These are phyloP conservation scores for Inonotus obliquus DNA, from an alignment of 1,284 basidiomycete genomes.

Conservation along the genomic window DNA sequence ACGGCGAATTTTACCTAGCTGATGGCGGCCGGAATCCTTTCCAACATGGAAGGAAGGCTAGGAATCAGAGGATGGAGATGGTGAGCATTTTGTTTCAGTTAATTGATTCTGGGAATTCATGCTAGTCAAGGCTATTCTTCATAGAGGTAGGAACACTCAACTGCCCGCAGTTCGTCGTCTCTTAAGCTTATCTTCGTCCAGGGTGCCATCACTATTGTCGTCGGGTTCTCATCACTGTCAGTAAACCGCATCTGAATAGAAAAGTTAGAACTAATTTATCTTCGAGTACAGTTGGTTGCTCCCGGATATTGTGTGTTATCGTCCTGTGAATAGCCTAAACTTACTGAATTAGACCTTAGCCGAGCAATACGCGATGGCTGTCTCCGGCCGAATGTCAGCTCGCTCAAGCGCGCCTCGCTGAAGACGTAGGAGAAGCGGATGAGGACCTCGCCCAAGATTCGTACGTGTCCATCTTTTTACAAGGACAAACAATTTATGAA, in stretches of 20 bases:
- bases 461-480: slow-evolving; percentile 10
- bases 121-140: slow-evolving; percentile 24
- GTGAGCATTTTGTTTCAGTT: slow-evolving; percentile 14
- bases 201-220: slow-evolving; percentile 20
- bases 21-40: slow-evolving; percentile 38
- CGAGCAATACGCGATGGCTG: slow-evolving; percentile 40
- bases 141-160: slow-evolving; percentile 22
- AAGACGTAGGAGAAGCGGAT: slow-evolving; percentile 39
- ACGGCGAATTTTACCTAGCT: slow-evolving; percentile 20
- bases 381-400: slow-evolving; percentile 35
- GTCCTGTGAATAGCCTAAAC: not conserved
- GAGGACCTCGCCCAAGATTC: slow-evolving; percentile 29
- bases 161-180: not conserved
- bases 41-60: slow-evolving; percentile 38
- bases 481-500: not conserved
- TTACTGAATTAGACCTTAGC: slow-evolving; percentile 14
- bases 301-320: slow-evolving; percentile 23
- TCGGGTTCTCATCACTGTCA: slow-evolving; percentile 20
- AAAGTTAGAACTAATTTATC: not conserved
- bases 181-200: not conserved
- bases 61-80: slow-evolving; percentile 42
- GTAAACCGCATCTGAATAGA: not conserved
- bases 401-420: slow-evolving; percentile 40
- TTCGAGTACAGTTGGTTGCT: slow-evolving; percentile 22
- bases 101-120: not conserved